phyloP scores from a whole-genome alignment of 2,329 filamentous ascomycete species.

The Colletotrichum trifolii region DNA sequence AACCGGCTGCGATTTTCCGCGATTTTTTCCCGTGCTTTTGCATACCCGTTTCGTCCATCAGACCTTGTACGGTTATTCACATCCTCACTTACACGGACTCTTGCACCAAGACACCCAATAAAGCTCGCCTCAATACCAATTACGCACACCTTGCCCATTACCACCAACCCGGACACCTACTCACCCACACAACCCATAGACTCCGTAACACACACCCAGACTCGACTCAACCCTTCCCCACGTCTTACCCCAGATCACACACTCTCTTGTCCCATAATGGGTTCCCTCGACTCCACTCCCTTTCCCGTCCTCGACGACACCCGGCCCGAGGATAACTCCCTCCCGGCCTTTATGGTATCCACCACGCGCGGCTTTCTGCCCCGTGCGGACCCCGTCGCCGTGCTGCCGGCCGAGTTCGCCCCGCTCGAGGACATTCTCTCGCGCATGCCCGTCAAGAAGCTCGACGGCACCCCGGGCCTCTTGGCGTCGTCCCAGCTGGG shows the following conservation, averaged over 20 bases:
- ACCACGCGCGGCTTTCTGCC: constrained; percentile 80
- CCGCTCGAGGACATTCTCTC: constrained; percentile 77
- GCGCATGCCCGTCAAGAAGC: constrained; percentile 82
- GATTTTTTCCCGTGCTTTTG: constrained; percentile 22
- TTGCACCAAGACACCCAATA: background rate
- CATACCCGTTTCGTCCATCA: constrained; percentile 11
- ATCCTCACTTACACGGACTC: constrained; percentile 20
- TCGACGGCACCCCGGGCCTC: constrained; percentile 79
- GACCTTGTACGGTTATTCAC: background rate
- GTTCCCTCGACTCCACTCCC: constrained; percentile 49
- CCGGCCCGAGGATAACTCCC: constrained; percentile 68
- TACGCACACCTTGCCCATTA: constrained; percentile 7
- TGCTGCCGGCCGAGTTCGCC: constrained; percentile 79
- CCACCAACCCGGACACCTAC: constrained; percentile 10
- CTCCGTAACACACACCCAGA: constrained; percentile 16
- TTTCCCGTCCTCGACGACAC: constrained; percentile 75
- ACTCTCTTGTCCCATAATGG: constrained; percentile 48
- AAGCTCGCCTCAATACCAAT: constrained; percentile 18
- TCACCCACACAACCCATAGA: constrained; percentile 19
- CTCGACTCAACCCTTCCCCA: constrained; percentile 9
- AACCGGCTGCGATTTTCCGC: constrained; percentile 15
- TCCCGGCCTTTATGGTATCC: constrained; percentile 84
- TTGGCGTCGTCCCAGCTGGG: constrained; percentile 81
- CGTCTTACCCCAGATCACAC: constrained; percentile 15
- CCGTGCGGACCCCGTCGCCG: constrained; percentile 68